Base-by-base conservation (phyloP, 495 filamentous ascomycete genomes). In the Amniculicola lignicola region DNA sequence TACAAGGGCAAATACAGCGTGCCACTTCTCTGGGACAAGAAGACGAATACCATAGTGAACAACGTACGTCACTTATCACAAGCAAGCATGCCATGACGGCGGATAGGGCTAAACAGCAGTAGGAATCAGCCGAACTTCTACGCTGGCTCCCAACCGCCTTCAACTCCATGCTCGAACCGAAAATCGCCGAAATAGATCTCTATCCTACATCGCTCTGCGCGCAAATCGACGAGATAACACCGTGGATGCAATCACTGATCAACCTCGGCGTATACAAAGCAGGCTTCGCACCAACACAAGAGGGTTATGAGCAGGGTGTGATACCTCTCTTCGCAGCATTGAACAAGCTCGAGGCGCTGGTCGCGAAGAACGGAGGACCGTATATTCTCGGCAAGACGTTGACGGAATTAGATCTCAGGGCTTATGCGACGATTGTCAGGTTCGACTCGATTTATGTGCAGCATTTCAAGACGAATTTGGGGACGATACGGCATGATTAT, bases 381-480 rank as follows among this genome's bases (percentile, higher is more conserved):
- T 81, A 69, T 53, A 53, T 82, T 0, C 65, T 82, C 0, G 77
- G 77, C 1, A 49, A 60, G 9, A 50, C 69, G 22, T 54, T 78
- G 51, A 81, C 79, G 0, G 79, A 81, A 51, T 54, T 79, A 5
- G 79, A 82, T 62, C 59, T 81, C 40, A 67, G 72, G 16, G 51
- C 72, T 1, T 82, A 79, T 62, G 67, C 72, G 5, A 82, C 76
- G 10, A 35, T 80, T 25, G 61, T 80, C 21, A 70, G 77, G 2
- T 80, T 79, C 47, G 77, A 78, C 54, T 53, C 67, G 7, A 73
- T 78, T 2, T 82, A 81, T 58, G 74, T 77, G 4, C 76, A 79
- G 64, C 77, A 81, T 60, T 82, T 82, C 69, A 81, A 81, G 64
- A 78, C 75, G 56, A 82, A 79, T 51, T 51, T 80, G 14, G 75